These are phyloP conservation scores for Colletotrichum cereale DNA, from an alignment of 2,329 filamentous ascomycete species.

Conservation along the genomic window DNA sequence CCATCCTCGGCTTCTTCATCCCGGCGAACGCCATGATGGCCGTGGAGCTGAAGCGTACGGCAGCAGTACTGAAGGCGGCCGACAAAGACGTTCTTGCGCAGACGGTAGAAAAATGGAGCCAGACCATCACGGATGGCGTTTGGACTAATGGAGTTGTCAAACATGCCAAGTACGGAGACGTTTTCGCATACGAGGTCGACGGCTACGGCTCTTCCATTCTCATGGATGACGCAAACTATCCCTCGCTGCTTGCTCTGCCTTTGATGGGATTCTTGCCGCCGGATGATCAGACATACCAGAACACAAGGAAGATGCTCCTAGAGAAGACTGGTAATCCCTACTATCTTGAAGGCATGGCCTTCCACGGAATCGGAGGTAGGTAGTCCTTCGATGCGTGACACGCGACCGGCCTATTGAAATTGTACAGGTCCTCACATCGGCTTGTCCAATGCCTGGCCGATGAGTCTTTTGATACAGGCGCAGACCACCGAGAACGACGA, in stretches of 20 bases:
- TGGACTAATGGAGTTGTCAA: conserved; percentile 86
- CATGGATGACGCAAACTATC: conserved; percentile 93
- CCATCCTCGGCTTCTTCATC: conserved; percentile 94
- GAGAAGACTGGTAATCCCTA: conserved; percentile 86
- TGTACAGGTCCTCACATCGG: conserved; percentile 75
- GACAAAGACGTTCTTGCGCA: conserved; percentile 68
- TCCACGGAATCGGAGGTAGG: conserved; percentile 89
- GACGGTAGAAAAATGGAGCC: conserved; percentile 68
- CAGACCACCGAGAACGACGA: conserved; percentile 87
- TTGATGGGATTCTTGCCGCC: conserved; percentile 79
- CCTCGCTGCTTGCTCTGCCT: conserved; percentile 82
- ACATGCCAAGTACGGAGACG: conserved; percentile 80
- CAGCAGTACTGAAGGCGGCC: conserved; percentile 73
- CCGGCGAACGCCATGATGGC: conserved; percentile 97
- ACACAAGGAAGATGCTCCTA: conserved; percentile 85
- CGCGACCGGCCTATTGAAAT: background rate
- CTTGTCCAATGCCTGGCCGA: conserved; percentile 93
- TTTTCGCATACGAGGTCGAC: conserved; percentile 91
- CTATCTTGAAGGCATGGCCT: conserved; percentile 80
- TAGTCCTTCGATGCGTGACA: background rate
- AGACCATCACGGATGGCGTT: conserved; percentile 79
- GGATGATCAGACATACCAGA: conserved; percentile 81
- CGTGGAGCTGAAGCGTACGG: conserved; percentile 83
- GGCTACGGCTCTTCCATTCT: conserved; percentile 85
- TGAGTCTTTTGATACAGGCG: conserved; percentile 92